Evolutionary conservation across 495 filamentous ascomycete genomes (phyloP), one percentile per base, ranked within the genome.

Genomic region (Diplogelasinospora grovesii): DNA sequence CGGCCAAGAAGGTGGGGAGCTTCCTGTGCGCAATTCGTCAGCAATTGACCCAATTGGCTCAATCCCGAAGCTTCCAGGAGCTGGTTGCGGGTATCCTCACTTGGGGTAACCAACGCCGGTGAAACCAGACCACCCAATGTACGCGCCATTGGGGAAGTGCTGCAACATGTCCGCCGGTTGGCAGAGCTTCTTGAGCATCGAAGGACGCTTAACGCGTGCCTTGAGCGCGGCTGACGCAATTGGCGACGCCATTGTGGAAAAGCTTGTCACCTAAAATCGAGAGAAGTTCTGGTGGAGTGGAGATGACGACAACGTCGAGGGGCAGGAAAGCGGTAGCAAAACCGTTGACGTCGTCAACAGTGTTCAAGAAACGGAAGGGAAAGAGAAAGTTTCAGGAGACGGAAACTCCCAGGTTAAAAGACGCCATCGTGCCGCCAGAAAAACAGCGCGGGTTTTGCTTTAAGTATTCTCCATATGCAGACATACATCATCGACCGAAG

Each of bases 51-150:
- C 14, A 22, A 8, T 4, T 1, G 16, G 16, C 31, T 23, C 29
- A 16, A 40, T 21, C 15, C 11, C 8, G 13, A 8, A 39, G 28
- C 6, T 9, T 3, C 8, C 8, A 16, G 14, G 18, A 10, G n/a
- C 31, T 19, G 16, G 25, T 8, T 7, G 25, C 21, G 7, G 22
- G 24, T 14, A 73, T n/a, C n/a, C 82, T 29, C 70, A 83, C 83
- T 92, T 92, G 36, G 86, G 86, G 63, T 93, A 93, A 38, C 88
- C 88, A 37, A 90, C 85, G 52, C 86, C 88, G 18, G 88, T 95
- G 60, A 95, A 95, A 18, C 88, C 88, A 48, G 82, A 85, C 86
- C 86, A 93, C 42, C 86, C 86, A 54, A 95, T 75, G 57, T 89
- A 90, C 7, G 83, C 61, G 56, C 80, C 82, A 74, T 92, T 71